Conservation (phyloP, 2,329 filamentous ascomycete genomes). For the Colletotrichum sp. region DNA sequence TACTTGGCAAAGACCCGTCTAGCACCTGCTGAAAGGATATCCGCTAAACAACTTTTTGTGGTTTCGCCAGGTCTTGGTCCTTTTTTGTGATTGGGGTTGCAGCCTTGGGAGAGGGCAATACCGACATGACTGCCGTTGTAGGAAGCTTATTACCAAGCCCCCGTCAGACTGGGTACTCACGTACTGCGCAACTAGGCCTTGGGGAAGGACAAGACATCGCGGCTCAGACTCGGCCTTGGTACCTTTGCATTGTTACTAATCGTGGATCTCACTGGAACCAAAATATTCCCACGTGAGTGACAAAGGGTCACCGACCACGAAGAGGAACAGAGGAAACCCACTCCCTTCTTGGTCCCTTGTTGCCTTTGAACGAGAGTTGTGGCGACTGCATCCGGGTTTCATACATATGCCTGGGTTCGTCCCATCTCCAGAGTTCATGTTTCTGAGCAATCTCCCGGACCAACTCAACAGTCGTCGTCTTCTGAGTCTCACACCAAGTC, state of each 20-base stretch:
- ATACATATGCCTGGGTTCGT: conserved; percentile 17
- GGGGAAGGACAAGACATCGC: not conserved
- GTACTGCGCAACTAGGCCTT: not conserved
- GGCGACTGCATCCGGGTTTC: not conserved
- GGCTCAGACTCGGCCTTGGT: not conserved
- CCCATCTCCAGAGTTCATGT: not conserved
- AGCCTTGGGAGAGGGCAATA: not conserved
- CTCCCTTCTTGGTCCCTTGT: not conserved
- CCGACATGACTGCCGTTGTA: conserved; percentile 5
- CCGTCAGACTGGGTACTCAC: not conserved
- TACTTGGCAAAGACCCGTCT: not conserved
- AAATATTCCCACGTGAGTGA: not conserved
- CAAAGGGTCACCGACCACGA: not conserved
- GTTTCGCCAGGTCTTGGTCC: not conserved
- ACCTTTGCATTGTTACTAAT: not conserved
- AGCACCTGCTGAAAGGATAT: not conserved
- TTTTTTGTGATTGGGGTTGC: not conserved
- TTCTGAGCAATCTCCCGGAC: not conserved
- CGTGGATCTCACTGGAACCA: not conserved
- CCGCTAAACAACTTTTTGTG: not conserved
- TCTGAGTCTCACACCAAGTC: not conserved
- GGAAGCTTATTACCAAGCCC: conserved; percentile 17
- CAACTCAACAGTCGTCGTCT: not conserved
- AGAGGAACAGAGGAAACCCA: not conserved
- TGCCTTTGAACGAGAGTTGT: not conserved